Conservation (phyloP, 2,329 filamentous ascomycete genomes). For the Pleomassaria siparia region DNA sequence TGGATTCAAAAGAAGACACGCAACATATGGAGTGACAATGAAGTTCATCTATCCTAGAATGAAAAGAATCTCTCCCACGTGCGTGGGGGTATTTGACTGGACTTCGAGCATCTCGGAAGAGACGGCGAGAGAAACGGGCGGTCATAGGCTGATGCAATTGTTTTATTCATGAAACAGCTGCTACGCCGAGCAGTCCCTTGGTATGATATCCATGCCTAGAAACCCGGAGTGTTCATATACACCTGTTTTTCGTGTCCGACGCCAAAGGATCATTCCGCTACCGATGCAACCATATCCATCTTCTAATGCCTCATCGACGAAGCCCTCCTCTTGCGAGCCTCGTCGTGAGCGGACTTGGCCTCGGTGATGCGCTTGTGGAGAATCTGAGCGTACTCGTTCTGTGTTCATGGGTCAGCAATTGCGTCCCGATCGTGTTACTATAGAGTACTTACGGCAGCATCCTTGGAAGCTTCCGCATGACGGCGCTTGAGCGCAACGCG, state of each 20-base stretch:
- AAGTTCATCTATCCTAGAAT: no score
- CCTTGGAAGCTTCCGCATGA: slow-evolving; percentile 94
- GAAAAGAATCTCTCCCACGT: no score
- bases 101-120: no score
- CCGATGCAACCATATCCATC: slow-evolving; percentile 33
- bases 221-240: slow-evolving; percentile 35
- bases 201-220: slow-evolving; percentile 39
- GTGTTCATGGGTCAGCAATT: slow-evolving; percentile 41
- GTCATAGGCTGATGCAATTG: slow-evolving; percentile 30
- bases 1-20: no score
- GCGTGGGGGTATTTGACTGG: no score
- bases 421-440: neutral
- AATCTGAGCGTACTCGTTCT: slow-evolving; percentile 97
- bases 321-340: slow-evolving; percentile 94
- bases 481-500: slow-evolving; percentile 97
- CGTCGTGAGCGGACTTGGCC: slow-evolving; percentile 90
- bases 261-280: slow-evolving; percentile 41
- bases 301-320: slow-evolving; percentile 63
- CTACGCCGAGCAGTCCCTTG: slow-evolving; percentile 36
- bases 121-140: neutral
- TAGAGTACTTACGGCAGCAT: slow-evolving; percentile 76
- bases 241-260: slow-evolving; percentile 41
- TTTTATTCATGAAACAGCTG: slow-evolving; percentile 39
- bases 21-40: no score
- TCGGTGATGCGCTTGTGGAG: slow-evolving; percentile 96